Evolutionary conservation across 2,329 filamentous ascomycete genomes (phyloP).

Genomic region (Hypoxylon sp.): DNA sequence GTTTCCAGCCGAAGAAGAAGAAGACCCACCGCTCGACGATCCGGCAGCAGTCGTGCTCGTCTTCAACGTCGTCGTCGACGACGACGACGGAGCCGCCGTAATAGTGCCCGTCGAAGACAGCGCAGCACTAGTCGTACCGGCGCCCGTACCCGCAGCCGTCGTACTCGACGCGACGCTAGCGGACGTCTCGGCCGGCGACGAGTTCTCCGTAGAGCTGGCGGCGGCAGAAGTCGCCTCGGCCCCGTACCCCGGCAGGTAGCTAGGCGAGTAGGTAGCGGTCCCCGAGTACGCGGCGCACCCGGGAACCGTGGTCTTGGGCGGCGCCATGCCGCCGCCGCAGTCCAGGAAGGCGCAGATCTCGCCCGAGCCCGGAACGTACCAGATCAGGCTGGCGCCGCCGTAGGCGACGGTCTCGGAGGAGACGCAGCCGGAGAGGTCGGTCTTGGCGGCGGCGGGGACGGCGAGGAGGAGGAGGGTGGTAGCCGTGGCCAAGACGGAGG

Average conservation of each 20-base stretch:
- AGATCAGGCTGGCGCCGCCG: conserved; percentile 62
- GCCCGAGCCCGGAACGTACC: conserved; percentile 71
- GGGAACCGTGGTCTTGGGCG: conserved; percentile 71
- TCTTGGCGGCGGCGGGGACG: conserved; percentile 55
- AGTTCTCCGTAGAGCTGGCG: conserved; percentile 11
- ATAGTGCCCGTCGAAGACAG: conserved; percentile 3
- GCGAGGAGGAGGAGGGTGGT: conserved; percentile 49
- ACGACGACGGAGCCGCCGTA: conserved; percentile 9
- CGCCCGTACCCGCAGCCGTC: background rate
- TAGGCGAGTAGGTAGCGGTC: conserved; percentile 65
- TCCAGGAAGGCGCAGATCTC: conserved; percentile 74
- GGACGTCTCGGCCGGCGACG: conserved; percentile 13
- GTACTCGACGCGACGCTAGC: conserved; percentile 11
- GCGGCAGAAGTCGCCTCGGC: conserved; percentile 32
- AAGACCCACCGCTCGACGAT: conserved; percentile 1
- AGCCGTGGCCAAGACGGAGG: conserved; percentile 17
- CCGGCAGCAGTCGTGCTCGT: conserved; percentile 9
- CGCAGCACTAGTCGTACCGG: background rate
- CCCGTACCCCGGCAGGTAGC: conserved; percentile 57
- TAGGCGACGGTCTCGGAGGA: conserved; percentile 52
- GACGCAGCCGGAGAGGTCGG: conserved; percentile 61
- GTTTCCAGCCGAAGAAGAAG: conserved; percentile 14
- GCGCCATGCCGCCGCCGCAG: conserved; percentile 75
- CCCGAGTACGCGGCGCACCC: conserved; percentile 69
- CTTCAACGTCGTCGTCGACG: conserved; percentile 4